phyloP scores from a whole-genome alignment of 2,329 filamentous ascomycete genomes.

The Ramularia endophylla region DNA sequence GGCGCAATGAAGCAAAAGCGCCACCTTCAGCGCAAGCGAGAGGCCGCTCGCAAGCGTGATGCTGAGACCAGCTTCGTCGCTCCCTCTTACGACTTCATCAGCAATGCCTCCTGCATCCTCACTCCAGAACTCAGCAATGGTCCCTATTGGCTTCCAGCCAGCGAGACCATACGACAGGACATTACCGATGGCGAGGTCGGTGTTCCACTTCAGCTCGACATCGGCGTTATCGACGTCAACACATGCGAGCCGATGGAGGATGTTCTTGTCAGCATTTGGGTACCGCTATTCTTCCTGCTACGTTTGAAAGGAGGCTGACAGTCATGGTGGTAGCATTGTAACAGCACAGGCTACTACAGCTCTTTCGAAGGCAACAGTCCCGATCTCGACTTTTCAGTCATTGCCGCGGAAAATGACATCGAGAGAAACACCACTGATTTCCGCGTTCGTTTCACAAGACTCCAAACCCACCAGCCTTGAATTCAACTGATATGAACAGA shows the following conservation, averaged over 20 bases:
- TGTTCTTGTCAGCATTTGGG: slow-evolving; percentile 9
- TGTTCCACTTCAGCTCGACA: slow-evolving; percentile 10
- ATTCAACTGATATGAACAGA: slow-evolving; percentile 1
- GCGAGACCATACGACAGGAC: slow-evolving; percentile 6
- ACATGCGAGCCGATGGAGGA: slow-evolving; percentile 9
- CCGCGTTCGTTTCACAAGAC: neutral
- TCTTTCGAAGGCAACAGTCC: slow-evolving; percentile 4
- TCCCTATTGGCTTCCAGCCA: slow-evolving; percentile 10
- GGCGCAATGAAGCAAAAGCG: slow-evolving; percentile 12
- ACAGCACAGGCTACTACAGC: slow-evolving; percentile 8
- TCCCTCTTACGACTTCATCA: slow-evolving; percentile 10
- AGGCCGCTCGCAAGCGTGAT: slow-evolving; percentile 5
- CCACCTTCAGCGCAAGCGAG: slow-evolving; percentile 5
- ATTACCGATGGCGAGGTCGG: slow-evolving; percentile 8
- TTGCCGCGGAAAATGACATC: slow-evolving; percentile 2
- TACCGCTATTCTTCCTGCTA: too few species aligned
- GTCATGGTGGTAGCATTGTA: slow-evolving; percentile 8
- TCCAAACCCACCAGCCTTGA: neutral
- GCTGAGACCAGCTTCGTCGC: slow-evolving; percentile 8
- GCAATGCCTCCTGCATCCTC: slow-evolving; percentile 11
- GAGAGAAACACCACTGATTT: slow-evolving; percentile 6
- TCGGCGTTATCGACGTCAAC: slow-evolving; percentile 11
- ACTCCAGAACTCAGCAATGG: slow-evolving; percentile 9
- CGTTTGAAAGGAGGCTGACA: neutral
- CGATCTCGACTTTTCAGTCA: slow-evolving; percentile 4